A percentile compares a stretch with the other conserved stretches of the same genome.
Evolutionary conservation across 139 green algal genomes (phyloP).

Genomic region (Asterochloris erici): DNA sequence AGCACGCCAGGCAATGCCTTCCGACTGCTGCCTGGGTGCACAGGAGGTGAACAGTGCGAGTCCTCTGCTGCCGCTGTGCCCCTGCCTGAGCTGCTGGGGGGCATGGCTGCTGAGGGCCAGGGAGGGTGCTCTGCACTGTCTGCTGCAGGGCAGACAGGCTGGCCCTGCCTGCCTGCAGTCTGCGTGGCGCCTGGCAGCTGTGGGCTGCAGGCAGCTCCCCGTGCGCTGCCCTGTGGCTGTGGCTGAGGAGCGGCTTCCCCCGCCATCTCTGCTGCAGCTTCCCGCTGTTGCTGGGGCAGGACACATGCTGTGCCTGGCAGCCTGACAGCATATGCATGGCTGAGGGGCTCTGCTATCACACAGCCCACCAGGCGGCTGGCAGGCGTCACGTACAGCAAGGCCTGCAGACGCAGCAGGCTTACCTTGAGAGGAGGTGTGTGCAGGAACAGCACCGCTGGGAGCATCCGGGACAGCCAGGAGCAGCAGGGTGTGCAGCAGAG

Average conservation of each 20-base stretch:
- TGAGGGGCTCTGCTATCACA: constrained; percentile 27
- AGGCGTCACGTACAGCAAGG: constrained; percentile 33
- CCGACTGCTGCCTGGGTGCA: too few species aligned
- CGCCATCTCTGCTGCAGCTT: neutral
- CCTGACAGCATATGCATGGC: constrained; percentile 10
- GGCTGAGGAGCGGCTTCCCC: neutral
- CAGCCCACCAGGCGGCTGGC: constrained; percentile 29
- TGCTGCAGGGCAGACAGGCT: neutral
- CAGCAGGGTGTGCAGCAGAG: neutral
- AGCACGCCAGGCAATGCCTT: too few species aligned
- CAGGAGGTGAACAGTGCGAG: too few species aligned
- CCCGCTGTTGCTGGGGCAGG: neutral
- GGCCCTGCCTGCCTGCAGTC: neutral
- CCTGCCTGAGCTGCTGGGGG: too few species aligned
- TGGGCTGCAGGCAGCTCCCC: neutral
- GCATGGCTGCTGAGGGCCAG: too few species aligned
- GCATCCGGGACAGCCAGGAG: neutral
- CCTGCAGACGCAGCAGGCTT: constrained; percentile 11
- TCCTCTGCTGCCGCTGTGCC: too few species aligned
- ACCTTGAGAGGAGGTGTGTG: neutral
- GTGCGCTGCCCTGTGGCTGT: neutral
- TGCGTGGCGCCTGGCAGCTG: too few species aligned
- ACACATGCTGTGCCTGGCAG: neutral
- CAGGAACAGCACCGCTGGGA: neutral
- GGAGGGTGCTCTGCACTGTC: too few species aligned